These are phyloP conservation scores for Mortierella claussenii DNA, from an alignment of 192 early-diverging fungal species.

Conservation along the genomic window DNA sequence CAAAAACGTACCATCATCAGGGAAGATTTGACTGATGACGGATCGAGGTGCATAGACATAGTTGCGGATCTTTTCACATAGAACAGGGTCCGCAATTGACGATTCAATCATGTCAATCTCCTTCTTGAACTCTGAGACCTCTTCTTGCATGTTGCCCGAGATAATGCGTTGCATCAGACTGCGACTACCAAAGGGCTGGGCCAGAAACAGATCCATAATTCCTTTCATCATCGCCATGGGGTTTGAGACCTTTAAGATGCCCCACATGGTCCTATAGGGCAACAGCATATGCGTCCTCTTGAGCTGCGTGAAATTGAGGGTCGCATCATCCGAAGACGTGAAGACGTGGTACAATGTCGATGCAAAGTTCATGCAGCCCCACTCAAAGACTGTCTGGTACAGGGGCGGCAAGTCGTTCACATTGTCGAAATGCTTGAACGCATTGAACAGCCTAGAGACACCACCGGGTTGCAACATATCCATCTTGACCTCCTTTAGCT, in stretches of 20 bases:
- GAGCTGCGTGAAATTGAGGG: slow-evolving; percentile 59
- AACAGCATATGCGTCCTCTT: slow-evolving; percentile 65
- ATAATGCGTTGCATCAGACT: slow-evolving; percentile 68
- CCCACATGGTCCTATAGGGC: slow-evolving; percentile 63
- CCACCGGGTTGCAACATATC: slow-evolving; percentile 56
- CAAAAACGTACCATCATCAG: slow-evolving; percentile 18
- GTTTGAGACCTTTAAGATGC: slow-evolving; percentile 63
- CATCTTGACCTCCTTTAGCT: slow-evolving; percentile 59
- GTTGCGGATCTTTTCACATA: slow-evolving; percentile 64
- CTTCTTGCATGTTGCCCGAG: slow-evolving; percentile 60
- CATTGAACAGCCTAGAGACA: slow-evolving; percentile 24
- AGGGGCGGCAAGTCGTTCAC: slow-evolving; percentile 55
- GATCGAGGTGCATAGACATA: slow-evolving; percentile 49
- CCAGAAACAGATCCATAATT: slow-evolving; percentile 65
- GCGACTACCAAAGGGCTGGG: slow-evolving; percentile 66
- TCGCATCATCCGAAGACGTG: slow-evolving; percentile 61
- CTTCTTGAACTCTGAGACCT: slow-evolving; percentile 59
- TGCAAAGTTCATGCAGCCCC: slow-evolving; percentile 70
- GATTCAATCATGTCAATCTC: slow-evolving; percentile 53
- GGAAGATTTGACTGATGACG: slow-evolving; percentile 16
- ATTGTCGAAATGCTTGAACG: slow-evolving; percentile 33
- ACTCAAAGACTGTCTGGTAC: slow-evolving; percentile 60
- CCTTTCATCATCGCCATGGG: slow-evolving; percentile 67
- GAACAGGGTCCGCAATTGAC: slow-evolving; percentile 35
- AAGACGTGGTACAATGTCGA: slow-evolving; percentile 66